phyloP scores from a whole-genome alignment of 2,329 filamentous ascomycete genomes.

The Talaromyces sp. region DNA sequence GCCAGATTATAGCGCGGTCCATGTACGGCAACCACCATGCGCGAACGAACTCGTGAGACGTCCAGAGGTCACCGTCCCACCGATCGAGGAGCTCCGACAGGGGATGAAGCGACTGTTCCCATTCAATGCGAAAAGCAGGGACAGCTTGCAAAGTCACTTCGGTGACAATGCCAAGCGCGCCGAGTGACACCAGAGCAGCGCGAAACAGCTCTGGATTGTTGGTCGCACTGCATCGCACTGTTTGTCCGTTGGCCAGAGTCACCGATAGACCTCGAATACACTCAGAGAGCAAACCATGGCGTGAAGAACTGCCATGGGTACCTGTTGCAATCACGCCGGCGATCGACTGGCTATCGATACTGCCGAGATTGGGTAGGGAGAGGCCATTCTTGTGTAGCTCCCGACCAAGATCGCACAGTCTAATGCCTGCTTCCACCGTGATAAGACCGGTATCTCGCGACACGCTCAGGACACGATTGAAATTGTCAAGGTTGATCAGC shows the following conservation, averaged over 20 bases:
- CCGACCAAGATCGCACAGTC: conserved; percentile 69
- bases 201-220: conserved; percentile 77
- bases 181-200: conserved; percentile 80
- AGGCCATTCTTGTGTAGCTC: conserved; percentile 71
- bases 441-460: conserved; percentile 64
- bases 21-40: conserved; percentile 99
- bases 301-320: conserved; percentile 84
- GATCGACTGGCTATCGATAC: conserved; percentile 91
- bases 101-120: conserved; percentile 74
- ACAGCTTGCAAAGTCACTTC: conserved; percentile 83
- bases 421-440: conserved; percentile 82
- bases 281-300: conserved; percentile 80
- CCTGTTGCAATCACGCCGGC: conserved; percentile 89
- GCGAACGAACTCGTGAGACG: conserved; percentile 77
- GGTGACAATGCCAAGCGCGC: conserved; percentile 84
- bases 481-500: conserved; percentile 89
- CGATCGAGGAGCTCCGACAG: conserved; percentile 65
- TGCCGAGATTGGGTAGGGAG: conserved; percentile 87
- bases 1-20: conserved; percentile 82
- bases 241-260: conserved; percentile 75
- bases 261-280: conserved; percentile 71
- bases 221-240: conserved; percentile 64
- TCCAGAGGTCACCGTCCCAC: conserved; percentile 78
- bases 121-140: conserved; percentile 77
- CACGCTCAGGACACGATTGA: conserved; percentile 67